These are phyloP conservation scores for Ganoderma leucocontextum DNA, from an alignment of 1,284 basidiomycete genomes.

Conservation along the genomic window DNA sequence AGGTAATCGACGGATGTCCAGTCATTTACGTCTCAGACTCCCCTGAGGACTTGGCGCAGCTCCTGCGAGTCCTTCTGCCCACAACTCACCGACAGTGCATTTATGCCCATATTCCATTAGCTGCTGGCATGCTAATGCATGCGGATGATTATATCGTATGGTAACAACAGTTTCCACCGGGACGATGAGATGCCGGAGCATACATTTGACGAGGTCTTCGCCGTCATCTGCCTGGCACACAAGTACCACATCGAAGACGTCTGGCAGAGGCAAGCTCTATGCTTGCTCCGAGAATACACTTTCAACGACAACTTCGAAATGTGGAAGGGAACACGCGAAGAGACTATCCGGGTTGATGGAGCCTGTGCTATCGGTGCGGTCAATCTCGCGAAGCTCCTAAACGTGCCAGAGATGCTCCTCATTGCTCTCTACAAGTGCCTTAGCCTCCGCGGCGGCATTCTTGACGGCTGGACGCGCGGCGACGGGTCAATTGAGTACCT, in stretches of 20 bases:
- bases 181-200: not conserved
- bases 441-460: conserved; percentile 2
- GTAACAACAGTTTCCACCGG: not conserved
- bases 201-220: not conserved
- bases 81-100: not conserved
- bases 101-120: not conserved
- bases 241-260: conserved; percentile 4
- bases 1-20: conserved; percentile 24
- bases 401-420: conserved; percentile 8
- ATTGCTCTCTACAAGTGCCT: conserved; percentile 19
- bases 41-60: conserved; percentile 17
- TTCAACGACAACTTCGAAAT: not conserved
- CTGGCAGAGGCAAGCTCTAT: not conserved
- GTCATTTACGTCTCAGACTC: conserved; percentile 28
- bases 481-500: conserved; percentile 16
- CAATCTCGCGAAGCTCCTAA: conserved; percentile 19
- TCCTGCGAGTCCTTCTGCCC: conserved; percentile 12
- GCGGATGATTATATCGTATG: too few relatives aligned
- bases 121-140: not conserved
- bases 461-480: conserved; percentile 6
- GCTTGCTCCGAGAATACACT: not conserved
- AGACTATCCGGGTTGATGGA: not conserved
- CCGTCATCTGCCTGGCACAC: conserved; percentile 9
- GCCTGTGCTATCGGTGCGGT: conserved; percentile 15
- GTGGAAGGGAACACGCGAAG: not conserved